phyloP scores from a whole-genome alignment of 2,329 filamentous ascomycete genomes.

The Thielaviopsis musarum region DNA sequence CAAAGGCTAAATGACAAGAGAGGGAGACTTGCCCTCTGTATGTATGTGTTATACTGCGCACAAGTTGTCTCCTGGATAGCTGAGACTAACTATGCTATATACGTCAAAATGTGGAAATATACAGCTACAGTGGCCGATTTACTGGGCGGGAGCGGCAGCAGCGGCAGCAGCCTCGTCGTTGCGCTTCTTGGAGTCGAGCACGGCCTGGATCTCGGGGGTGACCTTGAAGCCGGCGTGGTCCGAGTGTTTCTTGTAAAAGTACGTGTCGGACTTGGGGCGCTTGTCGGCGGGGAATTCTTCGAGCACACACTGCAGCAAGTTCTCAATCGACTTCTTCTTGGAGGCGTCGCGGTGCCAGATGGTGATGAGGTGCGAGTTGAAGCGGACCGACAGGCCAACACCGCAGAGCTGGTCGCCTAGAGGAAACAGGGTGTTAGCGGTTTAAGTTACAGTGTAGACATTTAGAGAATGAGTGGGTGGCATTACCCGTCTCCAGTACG shows the following conservation, averaged over 20 bases:
- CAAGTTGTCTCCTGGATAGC: too few species aligned
- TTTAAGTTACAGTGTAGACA: constrained; percentile 16
- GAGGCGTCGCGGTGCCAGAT: constrained; percentile 85
- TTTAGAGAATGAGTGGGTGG: constrained; percentile 1
- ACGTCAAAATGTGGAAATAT: not conserved
- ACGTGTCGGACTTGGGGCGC: constrained; percentile 51
- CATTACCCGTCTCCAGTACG: constrained; percentile 51
- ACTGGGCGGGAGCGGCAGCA: constrained; percentile 7
- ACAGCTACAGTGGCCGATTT: not conserved
- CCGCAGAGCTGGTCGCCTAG: constrained; percentile 76
- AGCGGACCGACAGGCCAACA: constrained; percentile 71
- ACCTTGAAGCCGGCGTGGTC: constrained; percentile 72
- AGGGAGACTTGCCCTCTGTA: not conserved
- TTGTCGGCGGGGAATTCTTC: constrained; percentile 57
- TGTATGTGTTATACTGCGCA: not conserved
- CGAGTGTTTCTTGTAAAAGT: constrained; percentile 78
- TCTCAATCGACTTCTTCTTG: constrained; percentile 63
- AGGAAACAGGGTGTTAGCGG: not conserved
- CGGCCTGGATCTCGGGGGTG: constrained; percentile 39
- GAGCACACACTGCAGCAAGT: constrained; percentile 55
- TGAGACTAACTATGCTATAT: not conserved
- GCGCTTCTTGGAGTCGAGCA: constrained; percentile 38
- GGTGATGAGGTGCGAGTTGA: constrained; percentile 75
- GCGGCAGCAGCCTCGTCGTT: constrained; percentile 16
- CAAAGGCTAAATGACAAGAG: not conserved